Base-by-base conservation (phyloP, 1,139 yeast species). In the Suhomyces anneliseae region DNA sequence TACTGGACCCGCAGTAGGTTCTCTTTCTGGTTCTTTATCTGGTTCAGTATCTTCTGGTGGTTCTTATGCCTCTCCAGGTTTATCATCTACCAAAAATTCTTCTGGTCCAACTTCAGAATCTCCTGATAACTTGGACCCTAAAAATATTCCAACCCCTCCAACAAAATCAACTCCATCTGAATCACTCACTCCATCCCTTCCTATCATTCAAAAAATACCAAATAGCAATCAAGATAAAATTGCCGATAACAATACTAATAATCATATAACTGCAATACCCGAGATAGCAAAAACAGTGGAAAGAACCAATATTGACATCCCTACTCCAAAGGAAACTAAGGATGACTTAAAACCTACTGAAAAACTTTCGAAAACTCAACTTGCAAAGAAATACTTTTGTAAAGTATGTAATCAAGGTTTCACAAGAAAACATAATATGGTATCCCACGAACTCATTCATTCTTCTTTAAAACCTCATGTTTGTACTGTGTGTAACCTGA, bases 361-460 rank as follows among this genome's bases (percentile, higher is more conserved):
- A 14, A 35, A 36, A 8, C 3, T 27, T 10, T 27, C 27, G 8
- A 35, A 39, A 12, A 11, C 36, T 5, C 47, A 11, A 12, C 41
- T 44, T 12, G 46, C 39, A 24, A 56, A 54, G 36, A 68, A 62
- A 48, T 83, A 76, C 61, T 68, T 68, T 36, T 86, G 93, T 60
- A 72, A 76, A 26, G 74, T 77, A 8, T 86, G 93, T 61, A 65
- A 74, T 46, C 87, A 83, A 57, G 74, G 81, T 0, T 85, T 83
- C 62, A 81, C 87, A 8, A 70, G 93, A 38, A 83, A 82, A 54
- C 93, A 86, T 64, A 87, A 87, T 58, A 77, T 87, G 74, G 86
- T 85, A 47, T 79, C 88, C 7, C 95, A 87, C 62, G 76, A 83
- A 53, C 66, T 86, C 51, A 86, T 85, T 40, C 95, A 87, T 61